phyloP scores from a whole-genome alignment of 164 flowering plant genomes.

The Nymphaea thermarum region DNA sequence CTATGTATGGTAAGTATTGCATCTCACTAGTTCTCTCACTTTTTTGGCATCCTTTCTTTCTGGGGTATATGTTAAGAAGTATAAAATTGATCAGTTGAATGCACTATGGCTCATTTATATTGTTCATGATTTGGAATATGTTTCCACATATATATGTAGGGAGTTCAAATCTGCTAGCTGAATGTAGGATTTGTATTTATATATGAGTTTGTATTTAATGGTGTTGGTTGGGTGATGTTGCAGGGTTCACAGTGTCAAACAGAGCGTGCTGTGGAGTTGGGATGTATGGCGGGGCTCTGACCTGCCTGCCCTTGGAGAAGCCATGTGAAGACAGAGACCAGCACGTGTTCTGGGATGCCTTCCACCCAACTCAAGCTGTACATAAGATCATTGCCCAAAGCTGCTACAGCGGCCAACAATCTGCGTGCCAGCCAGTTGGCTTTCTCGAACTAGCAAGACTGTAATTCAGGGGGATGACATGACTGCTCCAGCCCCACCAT shows the following conservation, averaged over 20 bases:
- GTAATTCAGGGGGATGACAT: too few species aligned
- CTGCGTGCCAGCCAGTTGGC: slow-evolving; percentile 25
- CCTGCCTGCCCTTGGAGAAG: slow-evolving; percentile 16
- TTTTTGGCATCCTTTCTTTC: too few species aligned
- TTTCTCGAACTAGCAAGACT: slow-evolving; percentile 14
- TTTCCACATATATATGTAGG: too few species aligned
- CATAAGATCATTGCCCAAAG: slow-evolving; percentile 18
- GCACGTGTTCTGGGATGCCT: slow-evolving; percentile 24
- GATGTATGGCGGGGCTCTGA: slow-evolving; percentile 16
- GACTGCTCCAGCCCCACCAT: too few species aligned
- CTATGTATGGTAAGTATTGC: slow-evolving; percentile 16
- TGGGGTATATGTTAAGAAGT: too few species aligned
- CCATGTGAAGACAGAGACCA: slow-evolving; percentile 19
- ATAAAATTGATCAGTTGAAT: too few species aligned
- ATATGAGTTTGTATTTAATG: neutral
- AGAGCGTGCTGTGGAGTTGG: slow-evolving; percentile 26
- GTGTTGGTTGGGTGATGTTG: neutral
- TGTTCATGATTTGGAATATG: too few species aligned
- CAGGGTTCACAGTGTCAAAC: slow-evolving; percentile 16
- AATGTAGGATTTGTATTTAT: too few species aligned
- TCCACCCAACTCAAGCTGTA: slow-evolving; percentile 23
- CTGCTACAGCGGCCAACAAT: slow-evolving; percentile 10
- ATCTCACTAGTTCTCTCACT: too few species aligned
- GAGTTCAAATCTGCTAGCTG: too few species aligned
- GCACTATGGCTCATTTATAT: too few species aligned